Evolutionary conservation across 768 basidiomycete species (phyloP), one percentile per base, ranked within the genome.

Genomic region (Serendipita indica): DNA sequence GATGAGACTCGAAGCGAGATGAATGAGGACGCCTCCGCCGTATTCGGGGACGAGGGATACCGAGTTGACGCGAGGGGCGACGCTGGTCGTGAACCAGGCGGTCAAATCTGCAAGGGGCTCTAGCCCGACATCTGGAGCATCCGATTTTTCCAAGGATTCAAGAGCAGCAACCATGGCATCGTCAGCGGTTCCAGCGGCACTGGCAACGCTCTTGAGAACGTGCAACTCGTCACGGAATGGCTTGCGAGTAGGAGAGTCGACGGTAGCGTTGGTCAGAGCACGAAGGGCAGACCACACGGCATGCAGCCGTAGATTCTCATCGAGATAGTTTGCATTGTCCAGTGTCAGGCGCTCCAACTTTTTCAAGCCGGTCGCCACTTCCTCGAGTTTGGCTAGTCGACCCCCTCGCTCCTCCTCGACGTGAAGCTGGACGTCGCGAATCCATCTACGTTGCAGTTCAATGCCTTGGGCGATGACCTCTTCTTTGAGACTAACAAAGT

Each of bases 401-500:
- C 92, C 92, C 14, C 91, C 91, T 41, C 96, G 90, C 70, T 99
- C 96, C 67, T 90, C 81, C 71, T 99, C 94, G 59, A 99, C 93
- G 63, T 84, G 86, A 54, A 92, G 78, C 73, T 97, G 96, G 75
- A 98, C 83, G 60, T 97, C 91, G 32, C 89, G 83, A 39, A 99
- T 87, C 93, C 94, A 98, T 58, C 89, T 80, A 54, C 92, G 83
- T 68, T 98, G 96, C 22, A 98, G 81, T 71, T 98, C 96, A 66
- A 99, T 91, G 16, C 93, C 96, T 69, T 98, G 93, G 2, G 92
- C 86, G 56, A 98, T 78, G 57, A 98, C 90, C 69, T 94, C 92
- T 68, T 94, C 89, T 69, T 85, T 88, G 60, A 99, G 76, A 39
- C 92, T 96, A 65, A 1, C 20, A 37, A 30, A 20, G n/a, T 46